These are phyloP conservation scores for Phytophthora constricta DNA, from an alignment of 352 stramenopile genomes.

Conservation along the genomic window DNA sequence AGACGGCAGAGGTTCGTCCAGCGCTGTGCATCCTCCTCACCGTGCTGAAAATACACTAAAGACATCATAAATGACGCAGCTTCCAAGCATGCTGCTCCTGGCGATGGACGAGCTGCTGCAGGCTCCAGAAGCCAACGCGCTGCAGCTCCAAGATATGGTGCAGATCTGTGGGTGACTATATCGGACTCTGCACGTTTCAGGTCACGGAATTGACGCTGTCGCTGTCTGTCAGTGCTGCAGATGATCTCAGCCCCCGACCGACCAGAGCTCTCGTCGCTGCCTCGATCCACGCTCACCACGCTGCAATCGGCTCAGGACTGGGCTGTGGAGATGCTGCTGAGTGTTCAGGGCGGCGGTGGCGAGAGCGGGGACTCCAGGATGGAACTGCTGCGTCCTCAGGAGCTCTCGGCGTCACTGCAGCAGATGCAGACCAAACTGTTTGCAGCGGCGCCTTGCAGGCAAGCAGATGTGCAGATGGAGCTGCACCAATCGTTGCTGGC, in stretches of 20 bases:
- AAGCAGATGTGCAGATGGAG: conserved; percentile 32
- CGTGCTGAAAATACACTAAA: background rate
- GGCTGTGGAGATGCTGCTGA: conserved; percentile 51
- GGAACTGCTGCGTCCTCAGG: conserved; percentile 3
- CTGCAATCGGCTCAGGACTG: conserved; percentile 36
- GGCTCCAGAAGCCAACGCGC: conserved; percentile 16
- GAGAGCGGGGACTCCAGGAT: conserved; percentile 14
- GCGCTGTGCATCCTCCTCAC: background rate
- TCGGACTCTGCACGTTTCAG: background rate
- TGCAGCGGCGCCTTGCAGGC: conserved; percentile 33
- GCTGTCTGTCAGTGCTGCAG: conserved; percentile 42
- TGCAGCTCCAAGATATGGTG: conserved; percentile 37
- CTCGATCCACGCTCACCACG: conserved; percentile 20
- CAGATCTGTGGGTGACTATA: conserved; percentile 46
- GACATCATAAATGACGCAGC: conserved; percentile 9
- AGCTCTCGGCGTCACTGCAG: conserved; percentile 32
- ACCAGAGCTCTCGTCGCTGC: conserved; percentile 9
- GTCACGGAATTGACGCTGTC: background rate
- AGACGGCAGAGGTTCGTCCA: conserved; percentile 37
- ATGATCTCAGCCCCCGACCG: conserved; percentile 47
- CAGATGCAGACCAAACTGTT: conserved; percentile 47
- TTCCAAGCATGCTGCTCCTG: conserved; percentile 30
- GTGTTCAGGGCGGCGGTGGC: too few relatives aligned
- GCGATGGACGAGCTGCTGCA: conserved; percentile 33
- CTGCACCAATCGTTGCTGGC: conserved; percentile 37